Conservation (phyloP, 164 flowering plant genomes). For the Hamamelis virginiana region DNA sequence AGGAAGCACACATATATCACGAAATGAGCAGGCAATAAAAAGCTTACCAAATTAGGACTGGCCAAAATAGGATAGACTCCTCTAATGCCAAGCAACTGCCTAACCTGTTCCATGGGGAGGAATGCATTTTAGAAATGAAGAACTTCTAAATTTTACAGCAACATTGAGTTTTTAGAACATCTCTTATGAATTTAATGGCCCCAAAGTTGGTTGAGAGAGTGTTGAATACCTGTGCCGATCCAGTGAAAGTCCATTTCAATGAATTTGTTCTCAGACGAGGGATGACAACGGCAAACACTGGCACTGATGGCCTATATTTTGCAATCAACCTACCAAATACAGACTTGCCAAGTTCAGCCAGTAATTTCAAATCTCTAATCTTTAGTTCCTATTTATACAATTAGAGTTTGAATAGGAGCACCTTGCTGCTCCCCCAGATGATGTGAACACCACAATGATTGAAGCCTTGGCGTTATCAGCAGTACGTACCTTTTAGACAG, state of each 20-base stretch:
- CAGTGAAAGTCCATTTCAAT: constrained; percentile 40
- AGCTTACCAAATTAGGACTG: constrained; percentile 33
- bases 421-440: constrained; percentile 61
- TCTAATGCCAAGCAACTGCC: constrained; percentile 47
- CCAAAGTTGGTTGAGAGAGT: not conserved
- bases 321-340: constrained; percentile 41
- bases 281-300: constrained; percentile 47
- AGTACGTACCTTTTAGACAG: constrained; percentile 36
- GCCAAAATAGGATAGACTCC: constrained; percentile 49
- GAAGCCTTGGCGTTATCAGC: constrained; percentile 50
- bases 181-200: not conserved
- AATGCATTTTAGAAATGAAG: not conserved
- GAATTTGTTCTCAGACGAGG: constrained; percentile 36
- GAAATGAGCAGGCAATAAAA: not conserved
- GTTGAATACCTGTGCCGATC: constrained; percentile 38
- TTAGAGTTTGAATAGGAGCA: not conserved
- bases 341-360: not conserved
- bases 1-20: not conserved
- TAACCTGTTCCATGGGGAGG: constrained; percentile 33
- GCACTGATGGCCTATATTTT: constrained; percentile 49
- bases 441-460: constrained; percentile 49
- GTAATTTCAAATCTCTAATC: not conserved
- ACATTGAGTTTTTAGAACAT: not conserved
- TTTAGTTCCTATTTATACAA: not conserved
- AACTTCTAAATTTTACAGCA: not conserved